phyloP scores from a whole-genome alignment of 345 rosid species.

The Linum tenue region DNA sequence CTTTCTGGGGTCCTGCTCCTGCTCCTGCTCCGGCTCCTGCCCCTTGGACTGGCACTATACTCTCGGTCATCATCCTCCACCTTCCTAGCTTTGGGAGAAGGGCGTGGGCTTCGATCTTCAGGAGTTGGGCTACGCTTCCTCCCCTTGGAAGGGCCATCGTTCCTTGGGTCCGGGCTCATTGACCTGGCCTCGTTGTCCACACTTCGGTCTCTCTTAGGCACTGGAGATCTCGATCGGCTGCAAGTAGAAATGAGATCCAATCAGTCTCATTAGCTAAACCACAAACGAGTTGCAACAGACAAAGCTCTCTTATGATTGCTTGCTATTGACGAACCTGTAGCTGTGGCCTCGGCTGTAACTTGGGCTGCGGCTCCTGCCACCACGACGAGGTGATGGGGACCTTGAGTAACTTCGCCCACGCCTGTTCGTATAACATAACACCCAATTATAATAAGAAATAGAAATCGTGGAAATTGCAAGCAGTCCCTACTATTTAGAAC shows the following conservation, averaged over 20 bases:
- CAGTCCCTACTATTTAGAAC: too few species aligned
- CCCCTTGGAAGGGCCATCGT: too few species aligned
- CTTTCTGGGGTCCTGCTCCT: constrained; percentile 29
- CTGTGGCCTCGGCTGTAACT: too few species aligned
- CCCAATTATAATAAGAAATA: constrained; percentile 19
- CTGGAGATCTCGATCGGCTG: constrained; percentile 24
- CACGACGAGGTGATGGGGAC: too few species aligned
- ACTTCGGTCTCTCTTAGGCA: constrained; percentile 51
- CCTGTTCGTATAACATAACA: constrained; percentile 91
- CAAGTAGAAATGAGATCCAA: neutral
- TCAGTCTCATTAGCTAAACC: neutral
- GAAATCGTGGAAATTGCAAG: too few species aligned
- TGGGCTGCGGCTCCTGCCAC: too few species aligned
- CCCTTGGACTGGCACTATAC: constrained; percentile 14
- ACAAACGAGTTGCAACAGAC: neutral
- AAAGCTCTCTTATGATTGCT: neutral
- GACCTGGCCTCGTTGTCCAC: constrained; percentile 15
- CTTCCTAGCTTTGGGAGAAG: neutral
- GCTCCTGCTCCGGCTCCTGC: constrained; percentile 26
- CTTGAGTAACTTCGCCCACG: neutral
- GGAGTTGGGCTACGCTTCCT: too few species aligned
- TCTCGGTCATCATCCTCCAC: constrained; percentile 10
- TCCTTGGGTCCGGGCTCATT: too few species aligned
- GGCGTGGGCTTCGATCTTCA: too few species aligned
- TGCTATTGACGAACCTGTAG: constrained; percentile 36